Evolutionary conservation across 2,329 filamentous ascomycete species (phyloP).

Genomic region (Cytospora schulzeri): DNA sequence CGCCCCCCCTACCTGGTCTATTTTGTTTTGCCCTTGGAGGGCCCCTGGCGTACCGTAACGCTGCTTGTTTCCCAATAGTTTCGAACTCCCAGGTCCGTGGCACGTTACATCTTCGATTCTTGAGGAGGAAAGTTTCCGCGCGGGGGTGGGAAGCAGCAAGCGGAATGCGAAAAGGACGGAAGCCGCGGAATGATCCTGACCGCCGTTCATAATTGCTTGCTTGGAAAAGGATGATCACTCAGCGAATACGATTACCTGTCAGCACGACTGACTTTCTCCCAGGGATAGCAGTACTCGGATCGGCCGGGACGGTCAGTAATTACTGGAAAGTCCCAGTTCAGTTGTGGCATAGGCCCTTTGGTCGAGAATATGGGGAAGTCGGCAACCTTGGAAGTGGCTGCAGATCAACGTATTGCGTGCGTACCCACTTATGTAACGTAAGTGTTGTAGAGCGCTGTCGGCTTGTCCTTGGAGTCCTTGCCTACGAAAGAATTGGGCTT

Average conservation of each 20-base stretch:
- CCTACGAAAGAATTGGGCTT: conserved; percentile 34
- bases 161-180: too few relatives aligned
- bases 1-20: neutral
- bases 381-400: conserved; percentile 41
- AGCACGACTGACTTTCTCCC: too few relatives aligned
- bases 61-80: neutral
- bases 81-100: neutral
- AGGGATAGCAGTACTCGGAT: too few relatives aligned
- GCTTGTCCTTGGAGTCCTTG: conserved; percentile 40
- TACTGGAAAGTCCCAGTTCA: too few relatives aligned
- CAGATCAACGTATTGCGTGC: conserved; percentile 39
- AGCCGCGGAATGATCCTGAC: too few relatives aligned
- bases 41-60: neutral
- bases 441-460: conserved; percentile 38
- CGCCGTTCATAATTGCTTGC: too few relatives aligned
- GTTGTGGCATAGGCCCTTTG: conserved; percentile 42
- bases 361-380: conserved; percentile 41
- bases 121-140: too few relatives aligned
- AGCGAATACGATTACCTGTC: too few relatives aligned
- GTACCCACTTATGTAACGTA: conserved; percentile 40
- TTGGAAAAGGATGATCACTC: too few relatives aligned
- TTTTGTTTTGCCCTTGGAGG: neutral
- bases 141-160: too few relatives aligned
- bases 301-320: too few relatives aligned
- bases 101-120: too few relatives aligned